Evolutionary conservation across 139 green algal genomes (phyloP).

Genomic region (Gonium pectorale): DNA sequence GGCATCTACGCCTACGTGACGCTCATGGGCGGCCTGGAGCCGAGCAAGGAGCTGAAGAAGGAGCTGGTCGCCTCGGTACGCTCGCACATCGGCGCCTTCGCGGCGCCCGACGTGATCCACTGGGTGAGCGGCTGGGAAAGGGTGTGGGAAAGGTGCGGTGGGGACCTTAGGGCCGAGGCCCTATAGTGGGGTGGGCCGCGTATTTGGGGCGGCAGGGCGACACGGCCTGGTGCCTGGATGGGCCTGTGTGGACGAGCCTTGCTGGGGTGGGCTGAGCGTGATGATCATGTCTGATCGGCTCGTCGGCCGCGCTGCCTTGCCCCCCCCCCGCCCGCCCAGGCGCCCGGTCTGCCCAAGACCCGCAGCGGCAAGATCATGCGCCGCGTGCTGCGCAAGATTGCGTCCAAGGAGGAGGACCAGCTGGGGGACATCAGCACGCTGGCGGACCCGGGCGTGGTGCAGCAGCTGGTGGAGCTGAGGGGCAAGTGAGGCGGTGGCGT

Average conservation of each 20-base stretch:
- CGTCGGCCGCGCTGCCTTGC: not conserved
- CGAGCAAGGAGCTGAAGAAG: conserved; percentile 27
- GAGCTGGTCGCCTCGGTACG: conserved; percentile 61
- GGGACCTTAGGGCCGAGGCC: too few relatives aligned
- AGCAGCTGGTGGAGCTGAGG: conserved; percentile 76
- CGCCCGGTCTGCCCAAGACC: conserved; percentile 89
- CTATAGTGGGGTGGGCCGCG: too few relatives aligned
- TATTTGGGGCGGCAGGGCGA: too few relatives aligned
- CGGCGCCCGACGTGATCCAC: conserved; percentile 96
- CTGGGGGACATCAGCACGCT: conserved; percentile 85
- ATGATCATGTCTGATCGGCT: not conserved
- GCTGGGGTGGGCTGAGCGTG: not conserved
- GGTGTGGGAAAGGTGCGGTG: too few relatives aligned
- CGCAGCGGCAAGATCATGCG: conserved; percentile 93
- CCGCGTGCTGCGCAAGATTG: conserved; percentile 90
- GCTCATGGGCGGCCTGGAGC: conserved; percentile 75
- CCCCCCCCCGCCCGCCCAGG: conserved; percentile 56
- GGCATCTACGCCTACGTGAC: conserved; percentile 98
- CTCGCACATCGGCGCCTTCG: conserved; percentile 86
- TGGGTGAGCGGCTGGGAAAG: conserved; percentile 70
- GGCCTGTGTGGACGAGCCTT: not conserved
- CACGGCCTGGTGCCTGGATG: too few relatives aligned
- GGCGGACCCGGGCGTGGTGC: conserved; percentile 86
- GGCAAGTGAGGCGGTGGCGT: conserved; percentile 39
- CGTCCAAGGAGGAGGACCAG: conserved; percentile 70